Evolutionary conservation across 2,329 filamentous ascomycete genomes (phyloP).

Genomic region (Hymenoscyphus infarciens): DNA sequence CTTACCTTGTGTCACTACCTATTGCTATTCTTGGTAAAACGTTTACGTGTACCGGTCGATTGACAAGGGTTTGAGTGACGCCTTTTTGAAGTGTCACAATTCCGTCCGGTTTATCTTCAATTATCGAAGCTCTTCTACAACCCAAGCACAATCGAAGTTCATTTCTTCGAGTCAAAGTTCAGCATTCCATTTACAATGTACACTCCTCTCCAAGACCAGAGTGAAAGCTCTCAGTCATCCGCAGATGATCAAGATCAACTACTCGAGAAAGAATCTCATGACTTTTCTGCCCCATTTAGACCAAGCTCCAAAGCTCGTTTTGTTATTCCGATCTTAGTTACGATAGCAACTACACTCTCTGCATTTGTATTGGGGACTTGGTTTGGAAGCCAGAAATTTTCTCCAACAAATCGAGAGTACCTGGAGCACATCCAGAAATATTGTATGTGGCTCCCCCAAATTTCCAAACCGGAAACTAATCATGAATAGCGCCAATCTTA

Average conservation of each 20-base stretch:
- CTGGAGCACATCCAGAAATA: slow-evolving; percentile 27
- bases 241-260: slow-evolving; percentile 22
- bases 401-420: slow-evolving; percentile 17
- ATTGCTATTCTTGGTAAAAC: neutral
- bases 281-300: slow-evolving; percentile 7
- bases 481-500: slow-evolving; percentile 34
- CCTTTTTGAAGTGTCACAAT: neutral
- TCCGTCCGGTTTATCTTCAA: too few relatives aligned
- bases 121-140: neutral
- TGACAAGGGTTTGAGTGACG: neutral
- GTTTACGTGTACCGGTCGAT: neutral
- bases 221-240: slow-evolving; percentile 17
- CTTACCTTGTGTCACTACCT: neutral
- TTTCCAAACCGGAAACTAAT: slow-evolving; percentile 5
- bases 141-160: neutral
- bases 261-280: slow-evolving; percentile 17
- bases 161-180: neutral
- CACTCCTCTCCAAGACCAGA: slow-evolving; percentile 20
- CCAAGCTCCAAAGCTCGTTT: slow-evolving; percentile 11
- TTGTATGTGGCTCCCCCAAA: slow-evolving; percentile 18
- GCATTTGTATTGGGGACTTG: slow-evolving; percentile 23
- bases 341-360: slow-evolving; percentile 16
- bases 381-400: slow-evolving; percentile 21
- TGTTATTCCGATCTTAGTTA: slow-evolving; percentile 13
- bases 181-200: slow-evolving; percentile 13